Conservation (phyloP, 345 rosid genomes). For the thale cress (Arabidopsis thaliana) region DNA sequence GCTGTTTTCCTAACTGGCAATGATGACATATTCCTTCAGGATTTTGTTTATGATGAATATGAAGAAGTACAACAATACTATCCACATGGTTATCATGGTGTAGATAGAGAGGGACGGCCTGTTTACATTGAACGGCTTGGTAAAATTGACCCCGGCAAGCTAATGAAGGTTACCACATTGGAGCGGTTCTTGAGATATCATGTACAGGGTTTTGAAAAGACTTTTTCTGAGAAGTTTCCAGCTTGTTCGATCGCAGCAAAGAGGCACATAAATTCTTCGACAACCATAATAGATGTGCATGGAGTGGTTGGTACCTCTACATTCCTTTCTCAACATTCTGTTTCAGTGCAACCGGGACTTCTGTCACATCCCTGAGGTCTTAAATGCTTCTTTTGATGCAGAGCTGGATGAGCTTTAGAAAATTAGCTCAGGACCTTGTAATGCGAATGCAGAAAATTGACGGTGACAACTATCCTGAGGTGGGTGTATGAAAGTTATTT, state of each 20-base stretch:
- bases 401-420: constrained; percentile 93
- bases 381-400: constrained; percentile 45
- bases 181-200: constrained; percentile 92
- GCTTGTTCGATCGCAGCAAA: constrained; percentile 88
- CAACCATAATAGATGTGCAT: constrained; percentile 83
- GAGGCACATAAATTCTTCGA: constrained; percentile 76
- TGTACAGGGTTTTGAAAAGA: constrained; percentile 88
- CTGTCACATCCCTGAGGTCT: constrained; percentile 1
- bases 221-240: constrained; percentile 87
- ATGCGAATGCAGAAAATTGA: constrained; percentile 96
- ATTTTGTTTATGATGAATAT: constrained; percentile 81
- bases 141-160: constrained; percentile 73
- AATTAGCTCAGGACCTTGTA: constrained; percentile 87
- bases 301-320: constrained; percentile 66
- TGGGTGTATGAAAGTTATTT: constrained; percentile 46
- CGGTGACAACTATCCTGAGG: constrained; percentile 99
- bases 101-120: constrained; percentile 88
- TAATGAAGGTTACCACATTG: constrained; percentile 80
- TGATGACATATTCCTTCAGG: constrained; percentile 52
- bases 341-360: not conserved
- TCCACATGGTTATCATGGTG: constrained; percentile 98
- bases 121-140: constrained; percentile 88
- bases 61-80: constrained; percentile 79
- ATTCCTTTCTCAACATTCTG: constrained; percentile 12
- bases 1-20: constrained; percentile 27